phyloP scores from a whole-genome alignment of 2,329 filamentous ascomycete genomes.

The Coniochaeta sp. region DNA sequence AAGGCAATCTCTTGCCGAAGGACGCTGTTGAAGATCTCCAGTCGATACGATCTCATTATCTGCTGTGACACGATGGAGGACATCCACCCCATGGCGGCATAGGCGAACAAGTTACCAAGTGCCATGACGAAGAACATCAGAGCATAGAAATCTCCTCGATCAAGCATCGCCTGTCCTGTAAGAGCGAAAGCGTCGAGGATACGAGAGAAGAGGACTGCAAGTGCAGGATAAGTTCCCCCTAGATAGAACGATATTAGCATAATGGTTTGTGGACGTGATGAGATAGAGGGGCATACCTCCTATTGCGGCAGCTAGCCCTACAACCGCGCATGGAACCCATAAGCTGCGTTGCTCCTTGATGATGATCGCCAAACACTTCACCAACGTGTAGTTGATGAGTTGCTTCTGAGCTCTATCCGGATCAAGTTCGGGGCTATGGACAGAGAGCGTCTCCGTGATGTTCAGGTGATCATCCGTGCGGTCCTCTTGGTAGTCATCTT shows the following conservation, averaged over 20 bases:
- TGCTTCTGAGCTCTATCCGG: not conserved
- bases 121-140: constrained; percentile 51
- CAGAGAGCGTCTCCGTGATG: constrained; percentile 3
- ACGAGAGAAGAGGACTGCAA: constrained; percentile 27
- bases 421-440: not conserved
- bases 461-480: not conserved
- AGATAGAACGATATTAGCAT: not conserved
- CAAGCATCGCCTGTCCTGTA: constrained; percentile 6
- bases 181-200: constrained; percentile 9
- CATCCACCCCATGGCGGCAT: constrained; percentile 28
- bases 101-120: constrained; percentile 34
- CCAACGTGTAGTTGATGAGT: constrained; percentile 2
- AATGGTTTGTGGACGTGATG: not conserved
- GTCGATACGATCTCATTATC: constrained; percentile 25
- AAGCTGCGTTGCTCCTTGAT: constrained; percentile 6
- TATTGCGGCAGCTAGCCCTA: constrained; percentile 1
- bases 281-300: constrained; percentile 4
- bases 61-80: constrained; percentile 13
- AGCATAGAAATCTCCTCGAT: constrained; percentile 39
- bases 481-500: not conserved
- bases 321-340: constrained; percentile 1
- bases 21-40: constrained; percentile 39
- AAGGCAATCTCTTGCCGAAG: constrained; percentile 46
- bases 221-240: constrained; percentile 31
- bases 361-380: constrained; percentile 6